Evolutionary conservation across 768 basidiomycete genomes (phyloP), one percentile per base, ranked within the genome.

Genomic region (Mycena rebaudengoi): DNA sequence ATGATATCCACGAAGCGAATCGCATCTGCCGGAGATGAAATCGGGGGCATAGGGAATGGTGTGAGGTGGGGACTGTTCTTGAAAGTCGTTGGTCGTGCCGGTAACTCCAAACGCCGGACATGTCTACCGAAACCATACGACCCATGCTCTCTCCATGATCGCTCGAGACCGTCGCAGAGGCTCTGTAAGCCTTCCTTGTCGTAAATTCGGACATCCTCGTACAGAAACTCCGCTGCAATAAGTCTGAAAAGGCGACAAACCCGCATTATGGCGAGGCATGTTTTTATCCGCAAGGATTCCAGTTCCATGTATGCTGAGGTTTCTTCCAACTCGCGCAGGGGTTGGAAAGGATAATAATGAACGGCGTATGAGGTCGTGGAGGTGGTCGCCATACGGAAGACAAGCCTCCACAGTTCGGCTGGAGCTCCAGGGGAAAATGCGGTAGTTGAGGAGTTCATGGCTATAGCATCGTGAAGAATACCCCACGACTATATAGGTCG

Each of bases 41-140:
- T 20, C 0, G 49, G 43, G 6, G 35, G 44, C 23, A 43, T 28
- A 16, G 53, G 14, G 29, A 57, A 37, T 3, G 57, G 51, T 10
- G 25, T 21, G 21, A 16, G 18, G 4, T 44, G 53, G 33, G 8
- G 3, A 20, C n/a, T 33, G 1, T 29, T 14, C 12, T 16, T 14
- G 48, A 28, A 50, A 7, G 33, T 30, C 1, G 25, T 40, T 1
- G n/a, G 51, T 1, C 58, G 46, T 23, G 14, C 44, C 20, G 64
- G 64, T 25, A 67, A 20, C 52, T 67, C 66, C 28, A 67, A 25
- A 1, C 66, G 66, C 28, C 56, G 44, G 18, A 67, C 50, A 45
- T 63, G 51, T 8, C 29, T 12, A 8, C 65, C 65, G 10, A 52
- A 59, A 7, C 40, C 33, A 8, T 28, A 28, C 1, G 13, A 23